Evolutionary conservation across 306 rosid species (phyloP), one percentile per base, ranked within the genome.

Genomic region (Rosa multiflora): DNA sequence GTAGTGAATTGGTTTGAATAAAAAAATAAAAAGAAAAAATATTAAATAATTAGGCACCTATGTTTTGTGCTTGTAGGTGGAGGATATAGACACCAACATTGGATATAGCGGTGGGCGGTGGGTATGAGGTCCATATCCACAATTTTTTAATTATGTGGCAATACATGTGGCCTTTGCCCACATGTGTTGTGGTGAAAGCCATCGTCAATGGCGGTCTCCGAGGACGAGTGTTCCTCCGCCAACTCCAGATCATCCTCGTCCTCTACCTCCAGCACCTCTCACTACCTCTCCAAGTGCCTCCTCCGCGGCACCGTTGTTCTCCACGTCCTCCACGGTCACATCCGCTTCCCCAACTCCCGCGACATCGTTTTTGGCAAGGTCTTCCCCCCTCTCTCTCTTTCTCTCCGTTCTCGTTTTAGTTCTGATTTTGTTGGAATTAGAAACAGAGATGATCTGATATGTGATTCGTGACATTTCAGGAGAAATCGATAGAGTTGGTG

Each of bases 361-460:
- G 99, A 92, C 88, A 86, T 94, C 81, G 90, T 92, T 48, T 94
- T 94, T 20, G 97, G 89, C 85, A 88, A 94, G 96, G 96, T 32
- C 35, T 32, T 91, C 73, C 5, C 51, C 44, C 42, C 52, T 47
- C 46, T 39, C 26, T 0, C 1, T 35, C 46, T 55, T 26, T 7
- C 23, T 55, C 61, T 35, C 66, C 35, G 20, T 37, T 37, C 67
- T 18, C 11, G 3, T 53, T 39, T 10, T 21, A 20, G 2, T 40
- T 61, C 5, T n/a, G 6, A 39, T 35, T 15, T 51, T 67, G 42
- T 29, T 59, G 15, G 8, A 53, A 15, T 63, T n/a, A 5, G 53
- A 63, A 39, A 56, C 20, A 5, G 47, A 23, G 40, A 51, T 39
- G 49, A 13, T 76, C 8, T 9, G 39, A 15, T 48, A 32, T 1